A percentile compares a stretch with the other conserved stretches of the same genome.
Conservation (phyloP, 2,329 filamentous ascomycete genomes). For the Colletotrichum australisinense region DNA sequence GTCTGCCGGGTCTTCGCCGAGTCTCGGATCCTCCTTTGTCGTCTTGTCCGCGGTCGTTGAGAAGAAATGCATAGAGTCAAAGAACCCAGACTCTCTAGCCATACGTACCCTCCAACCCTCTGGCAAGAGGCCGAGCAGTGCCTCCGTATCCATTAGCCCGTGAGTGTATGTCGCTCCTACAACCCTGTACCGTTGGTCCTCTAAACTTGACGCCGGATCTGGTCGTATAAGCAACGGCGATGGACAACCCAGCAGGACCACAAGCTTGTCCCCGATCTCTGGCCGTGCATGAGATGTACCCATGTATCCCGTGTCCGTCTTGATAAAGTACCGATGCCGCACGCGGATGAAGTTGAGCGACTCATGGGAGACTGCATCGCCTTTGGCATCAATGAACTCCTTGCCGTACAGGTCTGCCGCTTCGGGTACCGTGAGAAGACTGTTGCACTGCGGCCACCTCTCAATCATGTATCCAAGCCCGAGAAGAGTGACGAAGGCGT, state of each 20-base stretch:
- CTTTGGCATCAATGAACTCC: not conserved
- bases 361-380: not conserved
- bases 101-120: not conserved
- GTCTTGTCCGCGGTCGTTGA: not conserved
- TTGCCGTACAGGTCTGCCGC: not conserved
- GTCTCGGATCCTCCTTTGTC: not conserved
- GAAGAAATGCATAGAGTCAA: constrained; percentile 5
- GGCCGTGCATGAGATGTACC: not conserved
- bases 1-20: not conserved
- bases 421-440: not conserved
- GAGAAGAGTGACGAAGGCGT: not conserved
- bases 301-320: not conserved
- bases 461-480: not conserved
- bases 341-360: constrained; percentile 1
- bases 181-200: not conserved
- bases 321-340: not conserved
- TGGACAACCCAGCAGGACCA: not conserved
- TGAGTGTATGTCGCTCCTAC: constrained; percentile 19
- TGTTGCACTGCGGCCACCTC: constrained; percentile 5
- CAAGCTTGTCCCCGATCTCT: not conserved
- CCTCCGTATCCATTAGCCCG: constrained; percentile 19
- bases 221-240: not conserved
- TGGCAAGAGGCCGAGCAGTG: constrained; percentile 9
- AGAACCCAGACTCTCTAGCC: not conserved
- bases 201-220: not conserved